phyloP scores from a whole-genome alignment of 2,329 filamentous ascomycete species.

The Fusarium irregulare region DNA sequence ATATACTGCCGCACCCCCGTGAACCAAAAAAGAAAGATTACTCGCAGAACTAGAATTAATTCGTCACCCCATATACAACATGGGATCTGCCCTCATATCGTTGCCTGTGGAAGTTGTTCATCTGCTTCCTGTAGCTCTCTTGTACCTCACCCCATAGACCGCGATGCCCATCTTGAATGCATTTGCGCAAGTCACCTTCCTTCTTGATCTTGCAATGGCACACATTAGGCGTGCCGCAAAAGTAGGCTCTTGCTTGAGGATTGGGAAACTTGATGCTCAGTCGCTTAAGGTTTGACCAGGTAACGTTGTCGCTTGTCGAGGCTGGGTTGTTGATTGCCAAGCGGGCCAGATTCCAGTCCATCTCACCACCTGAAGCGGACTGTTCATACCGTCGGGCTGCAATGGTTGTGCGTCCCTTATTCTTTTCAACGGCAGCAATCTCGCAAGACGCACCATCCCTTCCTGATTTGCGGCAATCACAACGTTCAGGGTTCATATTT shows the following conservation, averaged over 20 bases:
- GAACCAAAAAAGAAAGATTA: rapidly evolving
- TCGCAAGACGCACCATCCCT: conserved; percentile 41
- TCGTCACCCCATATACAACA: conserved; percentile 37
- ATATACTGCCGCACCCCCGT: background rate
- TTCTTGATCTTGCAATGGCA: conserved; percentile 46
- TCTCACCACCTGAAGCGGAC: conserved; percentile 11
- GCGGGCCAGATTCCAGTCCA: conserved; percentile 49
- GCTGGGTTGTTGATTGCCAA: conserved; percentile 46
- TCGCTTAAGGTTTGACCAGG: conserved; percentile 45
- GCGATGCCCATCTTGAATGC: conserved; percentile 43
- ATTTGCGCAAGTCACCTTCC: conserved; percentile 41
- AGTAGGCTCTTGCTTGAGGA: conserved; percentile 34
- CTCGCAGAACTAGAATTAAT: background rate
- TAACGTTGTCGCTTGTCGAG: conserved; percentile 30
- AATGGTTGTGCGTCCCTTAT: conserved; percentile 43
- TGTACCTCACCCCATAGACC: conserved; percentile 49
- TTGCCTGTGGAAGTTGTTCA: conserved; percentile 36
- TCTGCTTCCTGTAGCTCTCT: conserved; percentile 44
- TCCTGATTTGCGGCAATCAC: conserved; percentile 49
- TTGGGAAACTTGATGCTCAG: conserved; percentile 49
- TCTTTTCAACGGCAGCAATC: conserved; percentile 46
- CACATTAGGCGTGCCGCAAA: conserved; percentile 46
- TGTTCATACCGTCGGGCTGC: conserved; percentile 46
- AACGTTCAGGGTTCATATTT: conserved; percentile 50
- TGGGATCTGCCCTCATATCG: conserved; percentile 39